Percentiles rank a stretch among this genome's conserved stretches.
These are phyloP conservation scores for Isabelozyma rhagii DNA, from an alignment of 805 yeast genomes.

Conservation along the genomic window DNA sequence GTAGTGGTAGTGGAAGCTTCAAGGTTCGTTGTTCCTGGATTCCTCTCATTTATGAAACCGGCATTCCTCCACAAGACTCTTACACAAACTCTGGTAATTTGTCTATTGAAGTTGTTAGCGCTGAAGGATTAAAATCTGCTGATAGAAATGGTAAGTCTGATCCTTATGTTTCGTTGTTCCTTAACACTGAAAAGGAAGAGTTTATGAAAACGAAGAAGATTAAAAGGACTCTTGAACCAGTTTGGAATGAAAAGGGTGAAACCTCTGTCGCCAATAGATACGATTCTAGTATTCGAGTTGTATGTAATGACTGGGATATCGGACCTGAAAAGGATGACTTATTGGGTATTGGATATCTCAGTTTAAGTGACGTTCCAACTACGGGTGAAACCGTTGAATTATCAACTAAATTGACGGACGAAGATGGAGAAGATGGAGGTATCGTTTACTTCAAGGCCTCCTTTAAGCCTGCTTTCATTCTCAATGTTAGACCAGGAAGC, in stretches of 20 bases:
- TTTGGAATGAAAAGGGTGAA: constrained; percentile 71
- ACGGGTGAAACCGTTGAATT: constrained; percentile 50
- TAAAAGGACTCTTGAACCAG: constrained; percentile 89
- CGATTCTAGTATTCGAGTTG: constrained; percentile 54
- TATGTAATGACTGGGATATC: constrained; percentile 87
- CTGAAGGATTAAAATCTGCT: constrained; percentile 72
- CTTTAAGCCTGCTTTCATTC: constrained; percentile 71
- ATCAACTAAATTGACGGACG: constrained; percentile 50
- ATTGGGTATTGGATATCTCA: constrained; percentile 63
- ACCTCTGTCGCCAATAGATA: constrained; percentile 60
- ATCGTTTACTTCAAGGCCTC: constrained; percentile 52
- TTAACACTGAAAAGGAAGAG: constrained; percentile 57
- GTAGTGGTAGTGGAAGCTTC: constrained; percentile 51
- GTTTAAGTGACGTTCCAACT: constrained; percentile 48
- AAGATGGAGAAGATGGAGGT: constrained; percentile 60
- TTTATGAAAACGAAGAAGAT: constrained; percentile 73
- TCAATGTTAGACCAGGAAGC: constrained; percentile 40
- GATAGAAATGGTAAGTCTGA: constrained; percentile 92
- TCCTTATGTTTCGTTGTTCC: constrained; percentile 72
- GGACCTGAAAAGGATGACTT: constrained; percentile 84
- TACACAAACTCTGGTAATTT: constrained; percentile 73
- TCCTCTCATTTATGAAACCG: constrained; percentile 57
- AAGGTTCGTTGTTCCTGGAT: constrained; percentile 70
- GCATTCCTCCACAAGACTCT: constrained; percentile 71
- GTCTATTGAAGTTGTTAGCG: constrained; percentile 58